A percentile compares a stretch with the other conserved stretches of the same genome.
Conservation (phyloP, 176 grass and related monocot species). For the Phoenix roebelenii region DNA sequence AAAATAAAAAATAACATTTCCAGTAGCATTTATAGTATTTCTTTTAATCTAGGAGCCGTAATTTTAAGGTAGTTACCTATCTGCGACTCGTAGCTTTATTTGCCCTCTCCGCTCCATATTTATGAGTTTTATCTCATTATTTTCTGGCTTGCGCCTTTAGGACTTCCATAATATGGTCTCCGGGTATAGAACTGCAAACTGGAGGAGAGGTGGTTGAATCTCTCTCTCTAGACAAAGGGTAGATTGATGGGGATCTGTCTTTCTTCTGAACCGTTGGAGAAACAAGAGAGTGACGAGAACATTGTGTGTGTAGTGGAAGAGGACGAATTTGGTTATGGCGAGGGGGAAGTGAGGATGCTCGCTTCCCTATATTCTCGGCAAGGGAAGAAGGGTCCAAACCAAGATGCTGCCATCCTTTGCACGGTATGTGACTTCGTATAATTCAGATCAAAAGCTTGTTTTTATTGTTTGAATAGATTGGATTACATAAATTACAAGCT, state of each 20-base stretch:
- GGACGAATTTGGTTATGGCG: neutral
- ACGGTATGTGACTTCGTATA: conserved; percentile 29
- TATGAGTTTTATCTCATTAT: no score
- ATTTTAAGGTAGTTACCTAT: no score
- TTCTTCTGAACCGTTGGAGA: conserved; percentile 34
- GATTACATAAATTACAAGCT: neutral
- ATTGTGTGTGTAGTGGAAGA: conserved; percentile 61
- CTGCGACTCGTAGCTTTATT: no score
- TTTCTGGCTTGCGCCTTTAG: no score
- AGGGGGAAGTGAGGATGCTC: conserved; percentile 27
- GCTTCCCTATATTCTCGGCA: conserved; percentile 78
- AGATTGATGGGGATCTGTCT: conserved; percentile 58
- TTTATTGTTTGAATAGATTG: neutral
- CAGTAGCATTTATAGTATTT: no score
- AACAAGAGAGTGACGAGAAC: conserved; percentile 49
- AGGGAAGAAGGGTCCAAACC: conserved; percentile 94
- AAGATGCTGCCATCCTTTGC: conserved; percentile 87
- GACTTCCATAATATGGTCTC: no score
- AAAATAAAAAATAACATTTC: no score
- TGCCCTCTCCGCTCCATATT: no score
- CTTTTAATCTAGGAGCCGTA: no score
- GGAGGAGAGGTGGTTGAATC: no score
- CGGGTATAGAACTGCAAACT: no score
- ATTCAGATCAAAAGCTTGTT: neutral
- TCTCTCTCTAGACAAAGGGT: no score